Evolutionary conservation across 129 eudicot species (phyloP), one percentile per base, ranked within the genome.

Genomic region (Pseudognaphalium luteoalbum): DNA sequence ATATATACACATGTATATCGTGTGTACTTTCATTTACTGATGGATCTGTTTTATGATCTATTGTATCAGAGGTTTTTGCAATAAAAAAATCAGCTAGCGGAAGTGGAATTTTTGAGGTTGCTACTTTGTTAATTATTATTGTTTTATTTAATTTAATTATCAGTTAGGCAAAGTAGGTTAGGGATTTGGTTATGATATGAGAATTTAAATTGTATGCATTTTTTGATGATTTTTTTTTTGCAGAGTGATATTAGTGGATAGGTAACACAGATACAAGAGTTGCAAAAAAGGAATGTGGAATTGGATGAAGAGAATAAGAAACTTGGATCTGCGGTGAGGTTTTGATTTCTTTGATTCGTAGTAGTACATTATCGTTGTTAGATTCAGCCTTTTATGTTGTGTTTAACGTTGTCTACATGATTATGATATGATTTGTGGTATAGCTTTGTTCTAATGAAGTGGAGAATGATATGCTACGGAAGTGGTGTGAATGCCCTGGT

Each of bases 181-280:
- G 17, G 54, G 12, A 11, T 42, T 44, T 14, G 54, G 54, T 47
- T 47, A 47, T 47, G 54, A 14, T 47, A 15, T 12, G 54, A 47
- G n/a, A 47, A 47, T 47, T 47, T 14, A 5, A 47, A 47, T 47
- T 70, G 64, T 65, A 17, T 20, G 69, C 28, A 5, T 44, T 56
- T 51, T 68, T 74, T 37, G 74, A 34, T 5, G 58, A 52, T 75
- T 73, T 66, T 25, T n/a, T n/a, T 74, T 58, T 79, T 81, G 92
- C 93, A 91, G 98, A 85, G 79, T 87, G 98, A 90, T 80, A 83
- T 93, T 63, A 84, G 87, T 82, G 88, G 92, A 66, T 85, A 91
- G 81, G 91, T 94, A 33, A 85, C 98, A 9, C 98, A 94, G 75
- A 62, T 94, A 39, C 84, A 86, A 70, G 98, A 88, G 73, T 74